Evolutionary conservation across 768 basidiomycete species (phyloP).

Genomic region (Megacollybia marginata): DNA sequence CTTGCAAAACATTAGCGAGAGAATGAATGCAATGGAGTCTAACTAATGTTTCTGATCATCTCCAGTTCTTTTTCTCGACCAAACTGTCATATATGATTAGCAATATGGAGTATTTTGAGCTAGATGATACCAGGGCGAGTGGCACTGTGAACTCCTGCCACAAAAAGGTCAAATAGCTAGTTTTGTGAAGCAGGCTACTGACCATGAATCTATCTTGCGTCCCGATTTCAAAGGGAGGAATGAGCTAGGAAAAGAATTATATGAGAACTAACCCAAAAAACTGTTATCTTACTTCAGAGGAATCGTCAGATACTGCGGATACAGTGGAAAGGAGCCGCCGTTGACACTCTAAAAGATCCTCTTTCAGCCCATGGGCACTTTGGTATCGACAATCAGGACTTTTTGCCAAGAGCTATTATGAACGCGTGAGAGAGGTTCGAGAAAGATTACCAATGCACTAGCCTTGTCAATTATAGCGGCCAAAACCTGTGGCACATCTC

Average conservation of each 20-base stretch:
- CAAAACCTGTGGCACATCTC: conserved; percentile 66
- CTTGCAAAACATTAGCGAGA: conserved; percentile 13
- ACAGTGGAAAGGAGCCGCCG: conserved; percentile 52
- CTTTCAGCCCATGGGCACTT: conserved; percentile 62
- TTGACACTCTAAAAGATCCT: conserved; percentile 65
- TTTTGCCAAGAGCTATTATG: conserved; percentile 52
- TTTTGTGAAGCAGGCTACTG: conserved; percentile 7
- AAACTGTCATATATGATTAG: conserved; percentile 30
- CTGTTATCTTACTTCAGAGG: conserved; percentile 38
- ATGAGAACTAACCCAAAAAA: conserved; percentile 2
- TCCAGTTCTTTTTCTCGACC: conserved; percentile 70
- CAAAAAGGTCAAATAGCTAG: background rate
- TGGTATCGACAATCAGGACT: conserved; percentile 64
- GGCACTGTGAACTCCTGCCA: conserved; percentile 64
- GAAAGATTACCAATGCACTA: conserved; percentile 9
- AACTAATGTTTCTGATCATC: conserved; percentile 57
- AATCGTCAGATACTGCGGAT: conserved; percentile 46
- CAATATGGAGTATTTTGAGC: background rate
- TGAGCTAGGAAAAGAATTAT: conserved; percentile 35
- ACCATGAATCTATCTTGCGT: conserved; percentile 59
- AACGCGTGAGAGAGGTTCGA: conserved; percentile 1
- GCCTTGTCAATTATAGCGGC: conserved; percentile 65
- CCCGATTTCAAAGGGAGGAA: conserved; percentile 62
- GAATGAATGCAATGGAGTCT: conserved; percentile 10
- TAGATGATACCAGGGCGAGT: conserved; percentile 43